Base-by-base conservation (phyloP, 352 stramenopile species). In the Globisporangium yorkense region DNA sequence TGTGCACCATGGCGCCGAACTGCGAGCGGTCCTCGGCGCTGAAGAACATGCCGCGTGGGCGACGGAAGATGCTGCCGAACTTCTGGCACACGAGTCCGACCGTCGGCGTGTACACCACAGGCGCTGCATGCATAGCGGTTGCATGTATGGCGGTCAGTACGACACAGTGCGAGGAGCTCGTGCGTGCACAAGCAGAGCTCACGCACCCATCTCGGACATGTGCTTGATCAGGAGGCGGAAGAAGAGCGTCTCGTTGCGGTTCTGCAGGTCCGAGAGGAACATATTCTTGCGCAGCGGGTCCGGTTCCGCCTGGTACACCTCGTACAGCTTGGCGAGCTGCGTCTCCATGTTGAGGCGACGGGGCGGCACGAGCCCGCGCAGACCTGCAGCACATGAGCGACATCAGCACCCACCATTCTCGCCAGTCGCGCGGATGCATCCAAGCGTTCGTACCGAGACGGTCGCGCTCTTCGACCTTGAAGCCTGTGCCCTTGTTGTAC, bases 81-180 rank as follows among this genome's bases (percentile, higher is more conserved):
- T 96, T 92, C 61, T 96, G 79, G 62, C 88, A 96, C 61, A 92
- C 88, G 5, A 98, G 78, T 13, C 96, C 96, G 10, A 99, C 96
- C 2, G 96, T 99, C 40, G 96, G 96, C 7, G 96, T 99, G 76
- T 99, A 99, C 66, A 99, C 96, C 35, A 99, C 76, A 5, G 96
- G 96, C 45, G 94, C 92, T 87, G 39, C 44, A 55, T 10, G 43
- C n/a, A 46, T 18, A 20, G 20, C 8, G 13, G 41, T 5, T 24
- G 5, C 18, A 21, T 18, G 41, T 16, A 20, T 7, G 10, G 41
- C n/a, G 41, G 20, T 21, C n/a, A 48, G 18, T 47, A 27, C 5
- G 18, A 27, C 47, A 31, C 10, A 61, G 2, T 57, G 35, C 56
- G n/a, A 89, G 41, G 18, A 16, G 35, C 35, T 40, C 35, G 55